Conservation (phyloP, 192 early-diverging fungal genomes). For the Coemansia sp. region DNA sequence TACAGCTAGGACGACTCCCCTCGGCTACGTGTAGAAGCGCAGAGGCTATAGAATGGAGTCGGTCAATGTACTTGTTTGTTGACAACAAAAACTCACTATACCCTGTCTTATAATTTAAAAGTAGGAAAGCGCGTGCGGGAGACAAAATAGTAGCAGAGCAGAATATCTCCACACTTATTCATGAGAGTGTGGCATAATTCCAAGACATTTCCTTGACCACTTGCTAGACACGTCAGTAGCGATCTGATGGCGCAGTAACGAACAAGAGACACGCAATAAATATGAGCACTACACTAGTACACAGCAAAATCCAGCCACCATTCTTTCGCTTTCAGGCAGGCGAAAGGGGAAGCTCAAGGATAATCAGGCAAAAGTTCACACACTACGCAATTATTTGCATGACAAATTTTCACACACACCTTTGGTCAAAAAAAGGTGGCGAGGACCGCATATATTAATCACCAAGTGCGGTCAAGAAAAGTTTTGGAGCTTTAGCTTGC, state of each 20-base stretch:
- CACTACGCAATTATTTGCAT: not conserved
- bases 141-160: not conserved
- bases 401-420: not conserved
- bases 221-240: not conserved
- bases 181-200: not conserved
- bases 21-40: not conserved
- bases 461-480: not conserved
- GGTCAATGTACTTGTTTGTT: not conserved
- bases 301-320: not conserved
- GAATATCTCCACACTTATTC: not conserved
- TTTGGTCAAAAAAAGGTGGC: not conserved
- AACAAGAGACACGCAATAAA: not conserved
- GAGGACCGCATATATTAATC: not conserved
- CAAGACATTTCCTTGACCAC: conserved; percentile 1
- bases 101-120: too few species aligned
- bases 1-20: not conserved
- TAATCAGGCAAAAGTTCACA: not conserved
- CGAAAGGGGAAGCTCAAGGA: not conserved
- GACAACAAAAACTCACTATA: not conserved
- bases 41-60: not conserved
- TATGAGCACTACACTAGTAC: not conserved
- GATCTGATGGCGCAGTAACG: conserved; percentile 7
- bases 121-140: not conserved
- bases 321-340: not conserved
- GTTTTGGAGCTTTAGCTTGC: not conserved